Evolutionary conservation across 306 rosid genomes (phyloP), one percentile per base, ranked within the genome.

Genomic region (Sophora flavescens): DNA sequence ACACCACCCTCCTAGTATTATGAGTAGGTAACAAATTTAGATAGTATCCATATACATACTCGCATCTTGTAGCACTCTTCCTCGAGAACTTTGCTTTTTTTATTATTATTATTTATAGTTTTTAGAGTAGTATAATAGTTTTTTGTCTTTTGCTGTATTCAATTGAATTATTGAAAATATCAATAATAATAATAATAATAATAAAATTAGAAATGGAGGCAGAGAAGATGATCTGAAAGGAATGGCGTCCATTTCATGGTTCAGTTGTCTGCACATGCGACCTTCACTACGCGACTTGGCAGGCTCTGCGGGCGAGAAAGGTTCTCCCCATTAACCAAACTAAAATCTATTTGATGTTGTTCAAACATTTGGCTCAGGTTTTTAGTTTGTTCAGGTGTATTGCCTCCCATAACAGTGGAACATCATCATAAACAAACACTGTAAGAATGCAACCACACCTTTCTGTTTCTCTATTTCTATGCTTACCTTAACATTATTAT

Each of bases 171-270:
- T 13, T 44, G 4, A 58, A 67, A 59, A 28, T 35, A 9, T 4
- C 0, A 53, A 15, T 7, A 41, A 42, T n/a, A n/a, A 0, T 3
- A 18, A 57, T 30, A 17, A 50, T 2, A 12, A 28, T 41, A 65
- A 66, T 57, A 30, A 76, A 63, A 62, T 2, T 12, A 32, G 48
- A 47, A 71, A 60, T 3, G 48, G 42, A 56, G 16, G 54, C 13
- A 15, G 76, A 79, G 82, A 72, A 53, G 58, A 5, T 64, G 8
- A 84, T 78, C 89, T 12, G 77, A 47, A 79, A 81, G 81, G 71
- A 80, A 89, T 89, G 93, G 91, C 89, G 70, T 70, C 86, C 65
- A 61, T 89, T 79, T 76, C 77, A 44, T 69, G 80, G 60, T 26
- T 60, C 45, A 57, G 48, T 50, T 73, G 61, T 60, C 38, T 44